Percentiles rank a stretch among this genome's conserved stretches.
These are phyloP conservation scores for Candida albicans DNA, from an alignment of 1,139 yeast genomes.

Conservation along the genomic window DNA sequence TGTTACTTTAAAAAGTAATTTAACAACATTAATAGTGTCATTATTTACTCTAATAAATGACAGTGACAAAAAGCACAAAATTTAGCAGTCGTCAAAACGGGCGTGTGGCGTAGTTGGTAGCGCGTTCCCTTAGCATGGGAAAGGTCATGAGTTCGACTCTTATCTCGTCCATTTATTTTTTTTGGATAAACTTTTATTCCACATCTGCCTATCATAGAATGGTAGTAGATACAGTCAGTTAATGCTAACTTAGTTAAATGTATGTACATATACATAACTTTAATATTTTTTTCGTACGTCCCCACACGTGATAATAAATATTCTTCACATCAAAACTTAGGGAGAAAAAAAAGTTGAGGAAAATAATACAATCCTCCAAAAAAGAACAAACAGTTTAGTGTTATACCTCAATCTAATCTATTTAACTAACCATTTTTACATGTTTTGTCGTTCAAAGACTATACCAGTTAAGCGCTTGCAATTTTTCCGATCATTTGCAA, in stretches of 20 bases:
- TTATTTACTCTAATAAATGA: no score
- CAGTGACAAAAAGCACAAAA: no score
- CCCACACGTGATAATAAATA: no score
- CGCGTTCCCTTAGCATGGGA: slow-evolving; percentile 69
- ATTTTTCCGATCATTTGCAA: slow-evolving; percentile 20
- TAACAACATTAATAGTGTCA: no score
- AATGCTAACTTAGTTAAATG: background rate
- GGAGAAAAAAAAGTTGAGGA: no score
- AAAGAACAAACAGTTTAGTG: background rate
- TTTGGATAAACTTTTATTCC: background rate
- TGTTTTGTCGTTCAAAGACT: background rate
- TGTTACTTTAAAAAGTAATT: no score
- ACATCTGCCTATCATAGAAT: background rate
- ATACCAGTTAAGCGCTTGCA: background rate
- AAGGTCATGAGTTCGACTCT: slow-evolving; percentile 70
- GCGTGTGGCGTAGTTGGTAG: slow-evolving; percentile 75
- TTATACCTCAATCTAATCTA: background rate
- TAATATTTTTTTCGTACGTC: no score
- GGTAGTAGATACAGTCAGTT: background rate
- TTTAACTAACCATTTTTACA: background rate
- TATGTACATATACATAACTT: no score
- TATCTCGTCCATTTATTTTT: slow-evolving; percentile 56
- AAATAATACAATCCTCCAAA: no score
- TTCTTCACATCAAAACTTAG: no score
- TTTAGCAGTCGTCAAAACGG: slow-evolving; percentile 21